Evolutionary conservation across 192 early-diverging fungal species (phyloP).

Genomic region (Mortierella alpina): DNA sequence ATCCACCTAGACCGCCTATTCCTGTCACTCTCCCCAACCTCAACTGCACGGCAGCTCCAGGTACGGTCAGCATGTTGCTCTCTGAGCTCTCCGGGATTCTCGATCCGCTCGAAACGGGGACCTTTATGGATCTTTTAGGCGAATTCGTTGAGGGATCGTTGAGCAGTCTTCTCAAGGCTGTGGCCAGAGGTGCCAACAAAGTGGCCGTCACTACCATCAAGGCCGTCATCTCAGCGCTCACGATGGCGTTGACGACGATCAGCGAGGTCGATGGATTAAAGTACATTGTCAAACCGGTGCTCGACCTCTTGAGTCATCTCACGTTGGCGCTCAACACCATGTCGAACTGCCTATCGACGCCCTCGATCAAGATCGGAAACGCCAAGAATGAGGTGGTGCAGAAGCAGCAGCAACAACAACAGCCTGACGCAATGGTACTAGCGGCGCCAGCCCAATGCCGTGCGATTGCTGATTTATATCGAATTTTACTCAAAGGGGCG

Average conservation of each 20-base stretch:
- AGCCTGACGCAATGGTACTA: too few species aligned
- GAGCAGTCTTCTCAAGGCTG: not conserved
- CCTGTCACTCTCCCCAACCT: too few species aligned
- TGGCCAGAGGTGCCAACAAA: not conserved
- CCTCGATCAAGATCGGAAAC: not conserved
- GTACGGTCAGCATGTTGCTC: not conserved
- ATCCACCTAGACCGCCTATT: too few species aligned
- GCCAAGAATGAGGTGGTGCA: not conserved
- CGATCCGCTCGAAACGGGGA: too few species aligned
- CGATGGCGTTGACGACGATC: too few species aligned
- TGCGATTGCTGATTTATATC: conserved; percentile 7
- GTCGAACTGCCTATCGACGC: not conserved
- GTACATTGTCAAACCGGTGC: too few species aligned
- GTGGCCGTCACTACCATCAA: not conserved
- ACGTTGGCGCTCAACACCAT: not conserved
- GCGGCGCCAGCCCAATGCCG: not conserved
- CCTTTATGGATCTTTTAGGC: not conserved
- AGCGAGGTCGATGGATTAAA: not conserved
- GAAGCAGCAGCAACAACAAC: not conserved
- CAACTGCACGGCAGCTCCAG: too few species aligned
- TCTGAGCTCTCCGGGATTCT: not conserved
- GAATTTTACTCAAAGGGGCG: not conserved
- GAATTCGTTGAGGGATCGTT: not conserved
- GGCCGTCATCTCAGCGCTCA: not conserved
- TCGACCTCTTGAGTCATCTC: not conserved